Evolutionary conservation across 1,284 basidiomycete genomes (phyloP).

Genomic region (Phaffia rhodozyma): DNA sequence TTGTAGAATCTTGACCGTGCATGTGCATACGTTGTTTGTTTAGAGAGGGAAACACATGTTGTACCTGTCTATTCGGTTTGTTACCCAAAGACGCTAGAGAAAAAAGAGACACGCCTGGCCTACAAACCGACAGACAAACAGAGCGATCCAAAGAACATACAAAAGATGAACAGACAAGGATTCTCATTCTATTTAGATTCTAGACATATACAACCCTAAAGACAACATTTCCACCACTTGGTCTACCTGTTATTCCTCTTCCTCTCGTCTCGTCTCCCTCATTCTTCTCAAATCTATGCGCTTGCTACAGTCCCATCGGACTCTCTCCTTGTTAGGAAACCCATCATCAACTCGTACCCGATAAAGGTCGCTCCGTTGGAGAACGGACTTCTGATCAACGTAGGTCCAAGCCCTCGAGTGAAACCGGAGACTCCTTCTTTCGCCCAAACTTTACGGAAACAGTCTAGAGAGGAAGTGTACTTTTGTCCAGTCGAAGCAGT

Average conservation of each 20-base stretch:
- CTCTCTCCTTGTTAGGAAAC: too few relatives aligned
- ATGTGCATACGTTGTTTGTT: too few relatives aligned
- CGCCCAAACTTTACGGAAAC: constrained; percentile 65
- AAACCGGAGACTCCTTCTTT: constrained; percentile 76
- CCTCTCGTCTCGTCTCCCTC: neutral
- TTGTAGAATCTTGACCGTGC: too few relatives aligned
- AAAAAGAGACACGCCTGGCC: neutral
- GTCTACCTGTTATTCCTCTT: neutral
- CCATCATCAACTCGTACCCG: constrained; percentile 74
- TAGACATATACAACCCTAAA: neutral
- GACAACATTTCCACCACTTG: neutral
- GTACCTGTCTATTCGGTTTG: too few relatives aligned
- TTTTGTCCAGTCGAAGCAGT: constrained; percentile 57
- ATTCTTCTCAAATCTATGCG: neutral
- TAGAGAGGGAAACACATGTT: too few relatives aligned
- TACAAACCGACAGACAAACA: neutral
- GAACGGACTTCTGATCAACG: constrained; percentile 55
- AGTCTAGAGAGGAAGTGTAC: constrained; percentile 71
- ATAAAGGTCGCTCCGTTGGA: constrained; percentile 90
- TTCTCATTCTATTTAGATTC: neutral
- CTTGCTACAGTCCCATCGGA: too few relatives aligned
- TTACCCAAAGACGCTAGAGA: neutral
- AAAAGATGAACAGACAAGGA: neutral
- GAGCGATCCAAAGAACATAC: too few relatives aligned
- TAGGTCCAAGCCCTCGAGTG: constrained; percentile 77